Conservation (phyloP, 2,329 filamentous ascomycete genomes). For the Colletotrichum phormii region DNA sequence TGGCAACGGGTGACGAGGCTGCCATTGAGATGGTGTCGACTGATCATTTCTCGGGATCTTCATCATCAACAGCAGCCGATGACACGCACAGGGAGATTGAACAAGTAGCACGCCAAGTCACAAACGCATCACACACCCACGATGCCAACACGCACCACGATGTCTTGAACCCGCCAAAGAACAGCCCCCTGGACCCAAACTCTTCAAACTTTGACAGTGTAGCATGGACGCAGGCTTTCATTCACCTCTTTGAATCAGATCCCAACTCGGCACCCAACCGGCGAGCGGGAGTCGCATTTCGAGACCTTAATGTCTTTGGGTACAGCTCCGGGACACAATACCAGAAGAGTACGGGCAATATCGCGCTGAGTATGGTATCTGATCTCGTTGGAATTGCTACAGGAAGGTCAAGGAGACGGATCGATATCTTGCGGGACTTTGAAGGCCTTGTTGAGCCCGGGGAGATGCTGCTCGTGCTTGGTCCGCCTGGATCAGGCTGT, state of each 20-base stretch:
- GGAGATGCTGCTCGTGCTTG: constrained; percentile 70
- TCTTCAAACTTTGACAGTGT: constrained; percentile 43
- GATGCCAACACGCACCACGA: constrained; percentile 3
- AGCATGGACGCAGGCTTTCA: constrained; percentile 43
- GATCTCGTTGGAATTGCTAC: constrained; percentile 15
- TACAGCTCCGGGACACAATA: constrained; percentile 41
- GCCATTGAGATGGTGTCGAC: background rate
- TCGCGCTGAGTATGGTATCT: constrained; percentile 38
- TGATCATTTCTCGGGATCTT: background rate
- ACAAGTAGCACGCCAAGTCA: constrained; percentile 28
- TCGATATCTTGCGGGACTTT: constrained; percentile 44
- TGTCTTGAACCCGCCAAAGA: constrained; percentile 30
- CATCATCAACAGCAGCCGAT: constrained; percentile 5
- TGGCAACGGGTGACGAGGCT: background rate
- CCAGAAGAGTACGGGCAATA: constrained; percentile 42
- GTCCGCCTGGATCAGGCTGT: constrained; percentile 69
- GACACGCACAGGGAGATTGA: constrained; percentile 3
- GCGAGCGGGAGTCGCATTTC: constrained; percentile 44
- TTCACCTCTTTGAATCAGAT: constrained; percentile 43
- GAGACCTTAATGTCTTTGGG: constrained; percentile 42
- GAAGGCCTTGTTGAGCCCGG: constrained; percentile 52
- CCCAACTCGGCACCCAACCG: constrained; percentile 39
- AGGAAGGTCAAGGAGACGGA: constrained; percentile 20
- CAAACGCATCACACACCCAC: constrained; percentile 6
- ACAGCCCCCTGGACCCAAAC: constrained; percentile 39